Evolutionary conservation across 176 grass and related monocot genomes (phyloP), one percentile per base, ranked within the genome.

Genomic region (Oryza meyeriana): DNA sequence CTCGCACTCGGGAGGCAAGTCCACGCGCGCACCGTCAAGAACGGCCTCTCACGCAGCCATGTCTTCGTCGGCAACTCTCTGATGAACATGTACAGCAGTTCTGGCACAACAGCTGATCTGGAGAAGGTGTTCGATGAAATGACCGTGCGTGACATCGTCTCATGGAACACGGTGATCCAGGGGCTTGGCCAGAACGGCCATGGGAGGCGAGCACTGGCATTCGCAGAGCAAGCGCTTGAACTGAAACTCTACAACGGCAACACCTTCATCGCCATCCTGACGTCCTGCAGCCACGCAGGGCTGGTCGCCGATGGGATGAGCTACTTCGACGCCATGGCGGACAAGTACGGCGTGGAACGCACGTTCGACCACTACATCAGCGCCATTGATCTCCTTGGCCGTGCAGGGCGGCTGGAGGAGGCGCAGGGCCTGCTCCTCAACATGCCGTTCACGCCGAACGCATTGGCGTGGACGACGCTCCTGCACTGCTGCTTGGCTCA

Each of bases 131-230:
- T 91, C 39, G 30, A 89, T 13, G 89, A 94, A 66, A 84, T 81
- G 73, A 35, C 72, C 0, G 81, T 61, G 0, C 84, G 59, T 36
- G 88, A 89, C 36, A 47, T 61, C 14, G 27, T 87, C 7, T 87
- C 86, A 24, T 94, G 84, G 92, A 94, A 94, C 69, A 63, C 88
- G 13, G 80, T 71, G 76, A 85, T 94, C 70, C 92, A 89, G 64
- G 92, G 86, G 57, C 83, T 94, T 24, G 92, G 86, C 40, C 72
- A 91, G 82, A 94, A 94, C 29, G 80, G 89, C 17, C 68, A 55
- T 26, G 72, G 76, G 20, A 76, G 31, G 58, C 84, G 31, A 76
- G 88, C 92, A 12, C 42, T 84, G 80, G 34, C 76, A 26, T 28
- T 52, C 7, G 77, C 76, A 28, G 80, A 89, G 72, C 28, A 22